Evolutionary conservation across 345 rosid genomes (phyloP).

Genomic region (Odontarrhena argentea): DNA sequence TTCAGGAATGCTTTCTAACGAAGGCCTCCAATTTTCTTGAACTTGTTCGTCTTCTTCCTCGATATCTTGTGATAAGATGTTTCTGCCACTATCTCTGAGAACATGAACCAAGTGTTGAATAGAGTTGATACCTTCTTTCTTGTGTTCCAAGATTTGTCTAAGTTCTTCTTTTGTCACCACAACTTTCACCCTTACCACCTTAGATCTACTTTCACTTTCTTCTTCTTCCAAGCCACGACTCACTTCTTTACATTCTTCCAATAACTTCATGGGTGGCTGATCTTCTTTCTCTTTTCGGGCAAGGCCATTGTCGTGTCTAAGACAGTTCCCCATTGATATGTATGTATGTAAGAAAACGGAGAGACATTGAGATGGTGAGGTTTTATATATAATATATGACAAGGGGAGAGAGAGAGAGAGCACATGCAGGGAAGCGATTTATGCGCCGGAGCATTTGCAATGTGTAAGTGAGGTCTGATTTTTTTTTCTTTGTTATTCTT

Average conservation of each 20-base stretch:
- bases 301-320: constrained; percentile 32
- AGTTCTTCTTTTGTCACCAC: constrained; percentile 68
- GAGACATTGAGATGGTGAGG: constrained; percentile 27
- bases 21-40: constrained; percentile 53
- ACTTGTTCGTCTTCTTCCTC: neutral
- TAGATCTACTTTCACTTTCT: constrained; percentile 17
- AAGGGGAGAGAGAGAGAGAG: constrained; percentile 24
- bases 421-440: constrained; percentile 55
- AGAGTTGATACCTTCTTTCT: constrained; percentile 43
- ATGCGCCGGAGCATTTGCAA: constrained; percentile 53
- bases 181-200: constrained; percentile 56
- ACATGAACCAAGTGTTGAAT: constrained; percentile 51
- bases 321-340: constrained; percentile 39
- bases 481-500: constrained; percentile 17
- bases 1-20: constrained; percentile 68
- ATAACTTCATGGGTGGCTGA: constrained; percentile 32
- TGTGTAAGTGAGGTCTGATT: constrained; percentile 29
- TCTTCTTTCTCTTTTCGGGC: constrained; percentile 46
- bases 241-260: constrained; percentile 23
- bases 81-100: constrained; percentile 47
- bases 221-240: constrained; percentile 18
- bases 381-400: neutral
- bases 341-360: constrained; percentile 5
- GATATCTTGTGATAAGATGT: constrained; percentile 6
- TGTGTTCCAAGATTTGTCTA: constrained; percentile 48